Evolutionary conservation across 2,329 filamentous ascomycete species (phyloP), one percentile per base, ranked within the genome.

Genomic region (Colletotrichum filicis): DNA sequence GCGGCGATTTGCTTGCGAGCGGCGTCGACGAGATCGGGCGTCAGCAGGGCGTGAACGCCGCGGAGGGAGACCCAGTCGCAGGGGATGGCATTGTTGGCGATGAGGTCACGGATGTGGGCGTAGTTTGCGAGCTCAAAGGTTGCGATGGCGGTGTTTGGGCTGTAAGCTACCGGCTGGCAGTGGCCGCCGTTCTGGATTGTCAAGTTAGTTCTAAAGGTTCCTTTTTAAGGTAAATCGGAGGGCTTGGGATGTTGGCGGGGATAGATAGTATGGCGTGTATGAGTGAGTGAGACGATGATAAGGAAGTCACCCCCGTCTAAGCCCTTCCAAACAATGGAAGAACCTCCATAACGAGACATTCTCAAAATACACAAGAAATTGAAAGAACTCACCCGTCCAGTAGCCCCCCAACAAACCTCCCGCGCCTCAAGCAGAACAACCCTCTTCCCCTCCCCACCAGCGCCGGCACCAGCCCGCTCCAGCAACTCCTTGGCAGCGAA

Each of bases 351-450:
- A 42, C 5, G 24, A 58, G 61, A 19, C 46, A 26, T 42, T n/a
- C 58, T n/a, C 37, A 22, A 19, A 53, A 74, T 57, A 75, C 72
- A 74, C 62, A 64, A 32, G 60, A 59, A 16, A 30, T 16, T 37
- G 32, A 7, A 60, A 59, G 12, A 49, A 86, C 90, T 86, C 78
- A 94, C 92, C 78, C 93, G 84, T n/a, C 94, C 93, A 1, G 93
- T 96, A n/a, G 94, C 94, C 22, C 94, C 94, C 89, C 90, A 95
- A 79, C 93, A 95, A 4, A 92, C 93, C 84, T 95, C 93, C 77
- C 94, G 87, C 16, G 94, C 94, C 82, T 96, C 94, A 5, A 96
- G 85, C 85, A 95, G 88, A 6, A 95, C 85, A 8, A 95, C 88
- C n/a, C 83, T 85, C 71, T 87, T 83, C 5, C 86, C 84, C 52